Evolutionary conservation across 345 rosid genomes (phyloP).

Genomic region (Eucalyptus regnans): DNA sequence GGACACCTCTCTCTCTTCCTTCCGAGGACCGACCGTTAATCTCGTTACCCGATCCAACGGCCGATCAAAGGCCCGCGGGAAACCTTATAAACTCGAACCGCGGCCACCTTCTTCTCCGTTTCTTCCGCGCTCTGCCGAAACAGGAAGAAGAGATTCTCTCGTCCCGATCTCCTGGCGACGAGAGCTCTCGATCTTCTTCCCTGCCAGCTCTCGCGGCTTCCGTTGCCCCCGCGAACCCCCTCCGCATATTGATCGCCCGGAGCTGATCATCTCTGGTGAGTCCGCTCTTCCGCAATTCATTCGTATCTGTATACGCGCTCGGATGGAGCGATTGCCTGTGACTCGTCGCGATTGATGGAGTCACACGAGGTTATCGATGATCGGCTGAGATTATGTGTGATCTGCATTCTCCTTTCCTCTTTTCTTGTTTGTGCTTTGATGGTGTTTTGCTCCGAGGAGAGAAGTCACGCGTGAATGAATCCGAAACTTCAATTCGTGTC

Average conservation of each 20-base stretch:
- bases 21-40: not conserved
- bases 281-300: not conserved
- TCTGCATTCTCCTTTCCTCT: not conserved
- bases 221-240: not conserved
- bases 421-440: not conserved
- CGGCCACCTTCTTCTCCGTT: not conserved
- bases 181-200: not conserved
- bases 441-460: not conserved
- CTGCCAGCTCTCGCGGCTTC: not conserved
- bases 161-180: not conserved
- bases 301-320: not conserved
- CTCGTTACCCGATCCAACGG: not conserved
- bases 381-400: not conserved
- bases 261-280: not conserved
- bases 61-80: not conserved
- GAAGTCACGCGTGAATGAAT: not conserved
- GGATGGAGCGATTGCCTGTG: not conserved
- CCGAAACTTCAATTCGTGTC: not conserved
- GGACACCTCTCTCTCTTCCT: fast-evolving
- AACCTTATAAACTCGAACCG: not conserved
- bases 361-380: not conserved
- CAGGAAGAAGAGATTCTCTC: not conserved
- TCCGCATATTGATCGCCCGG: not conserved
- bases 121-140: not conserved
- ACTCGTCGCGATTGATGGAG: not conserved